phyloP scores from a whole-genome alignment of 208 protist genomes.

The Zelonia costaricensis region DNA sequence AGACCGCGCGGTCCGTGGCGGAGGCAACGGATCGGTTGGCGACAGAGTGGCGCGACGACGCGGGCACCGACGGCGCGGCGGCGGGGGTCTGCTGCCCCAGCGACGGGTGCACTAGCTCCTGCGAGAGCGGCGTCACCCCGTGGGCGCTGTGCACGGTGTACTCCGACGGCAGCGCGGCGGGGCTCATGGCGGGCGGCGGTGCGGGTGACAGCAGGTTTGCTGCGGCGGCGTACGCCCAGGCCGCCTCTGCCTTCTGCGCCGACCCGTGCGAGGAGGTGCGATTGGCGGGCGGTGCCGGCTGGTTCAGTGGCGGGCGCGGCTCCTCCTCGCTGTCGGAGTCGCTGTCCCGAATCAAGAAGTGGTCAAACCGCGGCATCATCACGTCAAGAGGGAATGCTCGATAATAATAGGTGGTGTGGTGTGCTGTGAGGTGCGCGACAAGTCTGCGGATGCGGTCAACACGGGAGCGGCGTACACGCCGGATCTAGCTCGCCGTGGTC shows the following conservation, averaged over 20 bases:
- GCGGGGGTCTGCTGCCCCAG: slow-evolving; percentile 6
- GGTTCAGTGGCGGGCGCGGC: slow-evolving; percentile 1
- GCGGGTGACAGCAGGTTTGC: background rate
- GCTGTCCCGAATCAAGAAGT: slow-evolving; percentile 58
- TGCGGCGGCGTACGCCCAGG: background rate
- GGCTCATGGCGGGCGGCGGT: background rate
- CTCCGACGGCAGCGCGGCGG: background rate
- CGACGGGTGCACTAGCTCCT: too few relatives aligned
- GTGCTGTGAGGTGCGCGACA: too few relatives aligned
- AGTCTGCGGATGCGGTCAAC: too few relatives aligned
- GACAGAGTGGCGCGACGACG: slow-evolving; percentile 2
- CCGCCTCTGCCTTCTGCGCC: background rate
- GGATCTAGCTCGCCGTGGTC: too few relatives aligned
- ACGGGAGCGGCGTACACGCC: too few relatives aligned
- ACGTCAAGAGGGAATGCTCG: too few relatives aligned
- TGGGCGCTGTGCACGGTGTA: background rate
- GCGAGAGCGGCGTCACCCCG: background rate
- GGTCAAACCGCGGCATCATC: slow-evolving; percentile 45
- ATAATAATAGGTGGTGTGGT: too few relatives aligned
- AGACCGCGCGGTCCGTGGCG: background rate
- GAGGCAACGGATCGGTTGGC: background rate
- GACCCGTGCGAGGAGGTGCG: slow-evolving; percentile 3
- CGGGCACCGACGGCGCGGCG: background rate
- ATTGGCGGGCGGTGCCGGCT: background rate
- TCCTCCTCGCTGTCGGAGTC: slow-evolving; percentile 52